phyloP scores from a whole-genome alignment of 352 stramenopile genomes.

The Halophytophthora batemanensis region DNA sequence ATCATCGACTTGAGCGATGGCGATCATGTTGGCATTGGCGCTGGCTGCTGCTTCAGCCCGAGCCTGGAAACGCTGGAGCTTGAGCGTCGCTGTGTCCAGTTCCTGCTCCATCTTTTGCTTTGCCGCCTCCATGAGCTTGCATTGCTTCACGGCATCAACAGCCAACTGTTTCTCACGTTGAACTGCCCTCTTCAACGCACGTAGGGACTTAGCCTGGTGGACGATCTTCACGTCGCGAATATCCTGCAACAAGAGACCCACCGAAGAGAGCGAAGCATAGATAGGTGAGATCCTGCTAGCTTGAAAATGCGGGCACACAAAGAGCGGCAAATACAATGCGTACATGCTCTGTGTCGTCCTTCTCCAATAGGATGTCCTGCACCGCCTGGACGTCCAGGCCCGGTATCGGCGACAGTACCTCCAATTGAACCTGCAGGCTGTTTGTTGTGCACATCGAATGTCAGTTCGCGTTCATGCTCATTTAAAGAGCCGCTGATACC shows the following conservation, averaged over 20 bases:
- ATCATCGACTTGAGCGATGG: not conserved
- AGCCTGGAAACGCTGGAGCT: constrained; percentile 49
- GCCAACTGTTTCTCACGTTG: constrained; percentile 61
- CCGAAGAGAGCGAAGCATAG: not conserved
- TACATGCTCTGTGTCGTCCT: constrained; percentile 57
- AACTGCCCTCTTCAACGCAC: constrained; percentile 48
- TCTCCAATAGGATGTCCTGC: constrained; percentile 62
- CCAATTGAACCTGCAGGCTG: constrained; percentile 68
- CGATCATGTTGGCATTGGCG: constrained; percentile 1
- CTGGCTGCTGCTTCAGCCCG: constrained; percentile 26
- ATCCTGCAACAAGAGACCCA: constrained; percentile 35
- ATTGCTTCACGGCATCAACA: constrained; percentile 34
- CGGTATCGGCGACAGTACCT: constrained; percentile 61
- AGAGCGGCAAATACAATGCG: not conserved
- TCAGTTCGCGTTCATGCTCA: too few relatives aligned
- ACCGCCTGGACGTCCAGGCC: constrained; percentile 48
- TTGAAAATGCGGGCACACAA: not conserved
- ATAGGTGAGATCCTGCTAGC: not conserved
- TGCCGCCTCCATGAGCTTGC: constrained; percentile 28
- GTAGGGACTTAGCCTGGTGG: constrained; percentile 68
- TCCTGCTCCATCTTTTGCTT: constrained; percentile 49
- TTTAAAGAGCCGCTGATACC: not conserved
- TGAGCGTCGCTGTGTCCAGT: constrained; percentile 60
- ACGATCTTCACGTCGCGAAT: constrained; percentile 77
- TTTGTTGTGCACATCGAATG: not conserved